phyloP scores from a whole-genome alignment of 352 stramenopile species.

The Phytophthora capsici region DNA sequence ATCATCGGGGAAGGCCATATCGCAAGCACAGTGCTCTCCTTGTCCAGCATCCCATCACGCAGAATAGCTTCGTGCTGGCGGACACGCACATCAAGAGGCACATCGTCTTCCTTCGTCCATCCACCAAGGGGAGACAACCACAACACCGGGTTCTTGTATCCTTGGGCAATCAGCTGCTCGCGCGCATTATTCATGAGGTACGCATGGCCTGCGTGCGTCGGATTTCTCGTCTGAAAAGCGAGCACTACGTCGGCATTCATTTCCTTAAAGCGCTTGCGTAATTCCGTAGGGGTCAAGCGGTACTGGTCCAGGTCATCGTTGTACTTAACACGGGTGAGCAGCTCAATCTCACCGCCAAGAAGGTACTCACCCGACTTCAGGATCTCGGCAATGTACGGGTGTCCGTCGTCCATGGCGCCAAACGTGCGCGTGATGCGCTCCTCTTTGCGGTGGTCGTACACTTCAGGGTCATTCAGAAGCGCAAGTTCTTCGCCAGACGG shows the following conservation, averaged over 20 bases:
- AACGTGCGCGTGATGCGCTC: conserved; percentile 98
- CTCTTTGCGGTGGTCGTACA: conserved; percentile 97
- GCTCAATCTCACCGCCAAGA: conserved; percentile 95
- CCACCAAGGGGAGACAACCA: conserved; percentile 97
- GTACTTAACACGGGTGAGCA: conserved; percentile 96
- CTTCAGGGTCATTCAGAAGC: conserved; percentile 94
- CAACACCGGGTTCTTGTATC: conserved; percentile 97
- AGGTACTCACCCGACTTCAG: conserved; percentile 95
- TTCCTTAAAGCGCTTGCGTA: conserved; percentile 94
- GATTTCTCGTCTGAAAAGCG: conserved; percentile 98
- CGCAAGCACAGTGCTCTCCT: conserved; percentile 96
- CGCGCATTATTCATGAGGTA: conserved; percentile 98
- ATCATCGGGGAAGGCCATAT: conserved; percentile 99
- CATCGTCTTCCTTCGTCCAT: conserved; percentile 99
- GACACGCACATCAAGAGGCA: conserved; percentile 97
- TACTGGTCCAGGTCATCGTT: conserved; percentile 98
- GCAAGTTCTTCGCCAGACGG: conserved; percentile 95
- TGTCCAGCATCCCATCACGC: conserved; percentile 95
- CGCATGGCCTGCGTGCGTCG: conserved; percentile 97
- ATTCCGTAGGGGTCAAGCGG: conserved; percentile 93
- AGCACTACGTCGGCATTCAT: conserved; percentile 97
- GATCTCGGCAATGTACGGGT: conserved; percentile 98
- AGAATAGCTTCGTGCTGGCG: conserved; percentile 96
- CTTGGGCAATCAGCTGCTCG: conserved; percentile 92
- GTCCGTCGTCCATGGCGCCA: conserved; percentile 94